Evolutionary conservation across 2,329 filamentous ascomycete genomes (phyloP).

Genomic region (Colletotrichum sp.): DNA sequence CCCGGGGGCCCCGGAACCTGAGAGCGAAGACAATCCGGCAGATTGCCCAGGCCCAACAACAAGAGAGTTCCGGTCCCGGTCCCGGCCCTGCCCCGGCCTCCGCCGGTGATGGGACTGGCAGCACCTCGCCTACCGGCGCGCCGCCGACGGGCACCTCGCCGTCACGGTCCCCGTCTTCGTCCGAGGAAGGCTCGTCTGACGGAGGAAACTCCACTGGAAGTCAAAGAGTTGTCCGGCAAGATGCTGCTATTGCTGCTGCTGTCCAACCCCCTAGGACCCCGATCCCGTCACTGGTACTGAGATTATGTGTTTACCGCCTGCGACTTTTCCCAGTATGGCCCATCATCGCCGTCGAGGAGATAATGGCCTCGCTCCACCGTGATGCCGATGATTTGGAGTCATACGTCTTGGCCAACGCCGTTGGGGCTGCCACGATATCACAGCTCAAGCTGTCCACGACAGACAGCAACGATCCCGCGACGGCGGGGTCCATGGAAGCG

Average conservation of each 20-base stretch:
- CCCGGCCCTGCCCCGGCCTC: neutral
- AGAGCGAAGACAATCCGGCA: constrained; percentile 48
- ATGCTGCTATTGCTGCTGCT: neutral
- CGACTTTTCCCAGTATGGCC: constrained; percentile 59
- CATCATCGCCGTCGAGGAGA: constrained; percentile 48
- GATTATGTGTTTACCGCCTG: constrained; percentile 51
- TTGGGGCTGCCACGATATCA: constrained; percentile 52
- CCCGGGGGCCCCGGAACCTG: constrained; percentile 50
- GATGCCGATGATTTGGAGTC: constrained; percentile 37
- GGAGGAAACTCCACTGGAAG: neutral
- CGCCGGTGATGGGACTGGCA: neutral
- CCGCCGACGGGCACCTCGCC: neutral
- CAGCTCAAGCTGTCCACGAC: constrained; percentile 48
- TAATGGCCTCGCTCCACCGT: constrained; percentile 41
- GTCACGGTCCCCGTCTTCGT: constrained; percentile 6
- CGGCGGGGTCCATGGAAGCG: constrained; percentile 36
- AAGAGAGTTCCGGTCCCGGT: neutral
- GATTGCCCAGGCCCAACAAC: constrained; percentile 40
- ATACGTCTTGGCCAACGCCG: constrained; percentile 47
- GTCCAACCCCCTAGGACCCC: constrained; percentile 6
- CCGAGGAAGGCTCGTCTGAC: constrained; percentile 6
- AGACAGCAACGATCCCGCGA: constrained; percentile 33
- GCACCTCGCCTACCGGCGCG: neutral
- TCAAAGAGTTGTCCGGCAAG: neutral
- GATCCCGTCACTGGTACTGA: constrained; percentile 23